A percentile compares a stretch with the other conserved stretches of the same genome.
phyloP scores from a whole-genome alignment of 495 filamentous ascomycete species.

The Penicillium psychrofluorescens region DNA sequence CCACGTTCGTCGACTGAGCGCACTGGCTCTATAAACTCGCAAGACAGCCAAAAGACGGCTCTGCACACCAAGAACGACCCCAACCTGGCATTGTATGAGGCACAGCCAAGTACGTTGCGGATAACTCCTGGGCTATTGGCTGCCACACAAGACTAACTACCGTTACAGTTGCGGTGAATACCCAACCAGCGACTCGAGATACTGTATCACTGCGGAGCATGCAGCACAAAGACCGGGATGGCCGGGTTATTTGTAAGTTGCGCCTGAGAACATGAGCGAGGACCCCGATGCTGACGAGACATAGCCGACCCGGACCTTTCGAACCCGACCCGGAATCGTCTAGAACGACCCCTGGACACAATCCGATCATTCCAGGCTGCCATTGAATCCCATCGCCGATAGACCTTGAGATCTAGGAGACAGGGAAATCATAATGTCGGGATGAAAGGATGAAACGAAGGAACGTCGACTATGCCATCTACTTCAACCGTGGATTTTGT shows the following conservation, averaged over 20 bases:
- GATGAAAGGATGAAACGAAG: constrained; percentile 4
- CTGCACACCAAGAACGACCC: constrained; percentile 75
- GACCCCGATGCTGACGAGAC: too few species aligned
- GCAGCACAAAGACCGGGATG: constrained; percentile 71
- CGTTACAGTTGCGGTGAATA: constrained; percentile 11
- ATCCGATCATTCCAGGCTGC: constrained; percentile 88
- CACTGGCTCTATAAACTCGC: constrained; percentile 19
- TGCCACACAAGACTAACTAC: neutral
- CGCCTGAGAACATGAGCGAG: neutral
- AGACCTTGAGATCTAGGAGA: constrained; percentile 13
- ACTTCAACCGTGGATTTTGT: constrained; percentile 1
- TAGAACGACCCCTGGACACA: constrained; percentile 88
- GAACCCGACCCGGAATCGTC: constrained; percentile 70
- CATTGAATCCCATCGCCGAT: constrained; percentile 53
- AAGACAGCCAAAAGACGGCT: constrained; percentile 46
- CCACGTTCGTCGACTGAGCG: constrained; percentile 21
- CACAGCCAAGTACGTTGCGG: constrained; percentile 68
- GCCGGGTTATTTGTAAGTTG: constrained; percentile 71
- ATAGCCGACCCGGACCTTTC: constrained; percentile 35
- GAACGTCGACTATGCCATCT: constrained; percentile 4
- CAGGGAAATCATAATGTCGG: neutral
- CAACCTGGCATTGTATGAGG: constrained; percentile 76
- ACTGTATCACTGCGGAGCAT: constrained; percentile 59
- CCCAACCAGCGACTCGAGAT: constrained; percentile 18
- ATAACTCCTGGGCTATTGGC: neutral